Base-by-base conservation (phyloP, 257 asterid species). In the Solanum paucissectum region DNA sequence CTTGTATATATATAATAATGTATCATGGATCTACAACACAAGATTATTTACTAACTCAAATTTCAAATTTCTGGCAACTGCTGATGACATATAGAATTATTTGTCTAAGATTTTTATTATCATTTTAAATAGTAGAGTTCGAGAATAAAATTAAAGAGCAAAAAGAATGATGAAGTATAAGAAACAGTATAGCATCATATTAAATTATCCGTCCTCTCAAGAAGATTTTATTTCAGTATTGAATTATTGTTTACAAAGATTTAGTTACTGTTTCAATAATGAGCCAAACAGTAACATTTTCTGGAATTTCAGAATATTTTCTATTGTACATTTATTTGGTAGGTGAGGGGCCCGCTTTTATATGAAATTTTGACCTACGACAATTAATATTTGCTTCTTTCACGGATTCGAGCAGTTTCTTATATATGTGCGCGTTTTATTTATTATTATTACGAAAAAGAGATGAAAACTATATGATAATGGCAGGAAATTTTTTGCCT, bases 201-300 rank as follows among this genome's bases (percentile, higher is more conserved):
- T 46, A 29, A 81, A 81, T 81, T 81, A 81, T 29, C 29, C 29
- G 68, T 81, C 85, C 85, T 81, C 85, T 46, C 85, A 49, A 14
- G 16, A 16, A 81, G 85, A 81, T 81, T 81, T 81, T 81, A 58
- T 81, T 44, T 18, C 85, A 81, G 85, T 29, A 81, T 49, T 29
- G 69, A 33, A 49, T 81, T 81, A 49, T 46, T 49, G 29, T 46
- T 46, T 81, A 46, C 11, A 81, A 46, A 46, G 85, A 81, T 81
- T 46, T 46, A 29, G 85, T 81, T 88, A 87, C 91, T 58, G 87
- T 85, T 44, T 46, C 84, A 79, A 79, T 44, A 27, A 79, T 79
- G 25, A 25, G 25, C 38, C 84, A 25, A 79, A 49, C 42, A 81
- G 66, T 81, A 5, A 16, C 4, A 25, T 81, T 46, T 81, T 81